phyloP scores from a whole-genome alignment of 176 grass and related monocot species.

The Cenchrus purpureus region DNA sequence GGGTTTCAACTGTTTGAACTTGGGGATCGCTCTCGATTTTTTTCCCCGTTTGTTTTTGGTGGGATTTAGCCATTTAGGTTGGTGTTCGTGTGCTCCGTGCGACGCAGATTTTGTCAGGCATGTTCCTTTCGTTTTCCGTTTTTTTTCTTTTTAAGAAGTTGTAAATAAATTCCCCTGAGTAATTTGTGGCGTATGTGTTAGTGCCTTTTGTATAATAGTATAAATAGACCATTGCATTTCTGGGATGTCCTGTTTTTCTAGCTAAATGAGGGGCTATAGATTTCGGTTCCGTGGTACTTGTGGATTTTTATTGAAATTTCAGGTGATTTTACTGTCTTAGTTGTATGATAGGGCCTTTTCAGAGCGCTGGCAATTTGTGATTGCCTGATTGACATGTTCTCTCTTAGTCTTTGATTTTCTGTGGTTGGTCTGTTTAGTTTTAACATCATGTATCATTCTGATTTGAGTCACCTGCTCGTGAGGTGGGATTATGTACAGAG shows the following conservation, averaged over 20 bases:
- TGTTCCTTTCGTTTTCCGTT: neutral
- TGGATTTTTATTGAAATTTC: neutral
- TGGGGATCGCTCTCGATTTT: neutral
- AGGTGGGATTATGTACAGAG: neutral
- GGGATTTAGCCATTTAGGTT: neutral
- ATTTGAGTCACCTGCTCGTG: no score
- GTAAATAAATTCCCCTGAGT: neutral
- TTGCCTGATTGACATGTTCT: neutral
- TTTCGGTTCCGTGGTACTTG: neutral
- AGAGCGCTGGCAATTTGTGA: neutral
- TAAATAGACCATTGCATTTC: neutral
- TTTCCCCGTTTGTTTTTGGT: neutral
- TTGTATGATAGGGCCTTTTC: neutral
- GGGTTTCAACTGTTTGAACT: neutral
- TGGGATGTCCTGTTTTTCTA: neutral
- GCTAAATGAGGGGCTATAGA: no score
- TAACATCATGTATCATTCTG: neutral
- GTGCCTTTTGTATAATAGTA: neutral
- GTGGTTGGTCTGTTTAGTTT: neutral
- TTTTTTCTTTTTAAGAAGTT: neutral
- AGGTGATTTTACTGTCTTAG: neutral
- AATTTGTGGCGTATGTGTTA: neutral
- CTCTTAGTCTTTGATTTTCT: neutral
- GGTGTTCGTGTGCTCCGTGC: neutral
- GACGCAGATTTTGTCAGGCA: neutral